Percentiles rank a stretch among this genome's conserved stretches.
Conservation (phyloP, 768 basidiomycete genomes). For the Tephrocybe sp. region DNA sequence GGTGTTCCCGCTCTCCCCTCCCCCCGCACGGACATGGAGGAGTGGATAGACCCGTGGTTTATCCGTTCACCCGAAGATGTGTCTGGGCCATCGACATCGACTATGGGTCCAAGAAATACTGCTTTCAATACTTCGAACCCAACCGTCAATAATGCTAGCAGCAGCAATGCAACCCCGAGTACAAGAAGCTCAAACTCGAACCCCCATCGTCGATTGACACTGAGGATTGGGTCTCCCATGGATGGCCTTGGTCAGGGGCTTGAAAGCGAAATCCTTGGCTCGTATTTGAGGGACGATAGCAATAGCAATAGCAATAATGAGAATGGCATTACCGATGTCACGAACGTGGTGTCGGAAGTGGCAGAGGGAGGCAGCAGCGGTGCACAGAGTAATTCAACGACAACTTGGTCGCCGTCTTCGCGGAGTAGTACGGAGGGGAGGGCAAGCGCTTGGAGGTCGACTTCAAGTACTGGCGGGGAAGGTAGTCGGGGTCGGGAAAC, state of each 20-base stretch:
- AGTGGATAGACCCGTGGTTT: slow-evolving; percentile 2
- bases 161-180: background rate
- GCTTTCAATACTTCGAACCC: background rate
- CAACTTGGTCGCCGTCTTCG: background rate
- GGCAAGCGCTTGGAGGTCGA: slow-evolving; percentile 9
- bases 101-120: background rate
- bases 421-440: background rate
- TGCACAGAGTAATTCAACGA: background rate
- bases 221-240: slow-evolving; percentile 11
- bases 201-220: slow-evolving; percentile 6
- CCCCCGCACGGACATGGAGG: background rate
- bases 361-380: background rate
- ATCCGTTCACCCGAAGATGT: slow-evolving; percentile 1
- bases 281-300: slow-evolving; percentile 8
- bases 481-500: background rate
- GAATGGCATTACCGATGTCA: background rate
- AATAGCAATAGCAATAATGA: background rate
- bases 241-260: slow-evolving; percentile 13
- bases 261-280: slow-evolving; percentile 13
- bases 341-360: background rate
- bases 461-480: background rate
- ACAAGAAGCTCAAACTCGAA: background rate
- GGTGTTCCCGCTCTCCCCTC: background rate
- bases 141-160: background rate
- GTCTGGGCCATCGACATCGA: background rate